Evolutionary conservation across 768 basidiomycete species (phyloP), one percentile per base, ranked within the genome.

Genomic region (Auriscalpium vulgare): DNA sequence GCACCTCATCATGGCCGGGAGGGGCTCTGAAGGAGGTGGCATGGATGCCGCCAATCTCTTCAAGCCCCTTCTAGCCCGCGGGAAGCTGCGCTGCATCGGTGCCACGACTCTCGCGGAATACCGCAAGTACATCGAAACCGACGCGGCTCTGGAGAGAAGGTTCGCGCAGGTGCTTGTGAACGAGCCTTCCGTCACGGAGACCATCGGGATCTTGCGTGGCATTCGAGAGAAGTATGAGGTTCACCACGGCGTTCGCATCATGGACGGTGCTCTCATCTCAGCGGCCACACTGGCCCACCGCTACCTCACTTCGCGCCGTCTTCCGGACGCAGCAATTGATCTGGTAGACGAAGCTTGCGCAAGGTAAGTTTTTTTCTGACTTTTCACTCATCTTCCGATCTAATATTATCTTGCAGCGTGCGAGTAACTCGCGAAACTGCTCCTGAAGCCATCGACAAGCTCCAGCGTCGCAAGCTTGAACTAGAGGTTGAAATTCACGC

Each of bases 401-500:
- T 59, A 43, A 67, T 49, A 59, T 4, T 47, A 38, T 14, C 17
- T 50, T 60, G n/a, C 53, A 89, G 87, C 63, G 87, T 88, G 34
- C 88, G 94, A 56, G 92, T 97, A 23, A 91, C 91, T 29, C 85
- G 92, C 45, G 95, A 99, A 74, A 97, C 94, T 0, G 83, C 89
- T 57, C 95, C 95, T 0, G 95, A 98, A 71, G 87, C 80, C 3
- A 89, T 98, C 64, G 95, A 98, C 72, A 85, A 86, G 61, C 78
- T 97, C 16, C 91, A 95, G 66, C 84, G 94, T 17, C 79, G 78
- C 51, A 93, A 90, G 69, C 80, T 97, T 36, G 91, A 95, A 66
- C 79, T 98, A 34, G 90, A 97, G 66, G 85, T 98, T 17, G 95
- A 97, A 67, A 88, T 97, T 19, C 94, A 97, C 67, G 95, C 95